phyloP scores from a whole-genome alignment of 805 yeast genomes.

The Kregervanrija fluxuum region DNA sequence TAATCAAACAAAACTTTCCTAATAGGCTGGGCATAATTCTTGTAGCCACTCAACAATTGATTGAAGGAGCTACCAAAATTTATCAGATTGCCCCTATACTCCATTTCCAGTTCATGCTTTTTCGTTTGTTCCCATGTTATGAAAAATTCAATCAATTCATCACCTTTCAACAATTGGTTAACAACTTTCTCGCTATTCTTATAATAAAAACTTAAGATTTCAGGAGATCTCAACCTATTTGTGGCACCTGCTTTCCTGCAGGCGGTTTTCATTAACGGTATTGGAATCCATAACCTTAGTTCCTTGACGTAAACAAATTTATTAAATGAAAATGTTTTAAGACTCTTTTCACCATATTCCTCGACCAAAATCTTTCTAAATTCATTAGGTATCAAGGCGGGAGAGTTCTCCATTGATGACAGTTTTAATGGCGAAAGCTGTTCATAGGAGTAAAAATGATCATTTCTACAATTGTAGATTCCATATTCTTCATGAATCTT shows the following conservation, averaged over 20 bases:
- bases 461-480: conserved; percentile 49
- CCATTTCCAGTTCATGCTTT: conserved; percentile 27
- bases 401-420: conserved; percentile 53
- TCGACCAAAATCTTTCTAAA: conserved; percentile 12
- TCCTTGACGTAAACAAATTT: too few species aligned
- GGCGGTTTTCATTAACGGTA: too few species aligned
- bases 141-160: conserved; percentile 25
- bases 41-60: too few species aligned
- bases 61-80: too few species aligned
- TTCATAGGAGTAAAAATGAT: conserved; percentile 43
- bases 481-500: conserved; percentile 4
- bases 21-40: too few species aligned
- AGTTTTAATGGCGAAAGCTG: conserved; percentile 47
- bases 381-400: conserved; percentile 46
- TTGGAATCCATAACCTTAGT: too few species aligned
- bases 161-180: conserved; percentile 23
- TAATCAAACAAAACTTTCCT: too few species aligned
- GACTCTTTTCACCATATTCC: too few species aligned
- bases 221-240: too few species aligned
- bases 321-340: too few species aligned
- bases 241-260: too few species aligned
- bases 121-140: conserved; percentile 26
- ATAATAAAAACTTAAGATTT: neutral
- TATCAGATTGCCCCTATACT: too few species aligned
- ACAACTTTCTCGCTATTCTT: conserved; percentile 7